Percentiles rank a stretch among this genome's conserved stretches.
Conservation (phyloP, 2,329 filamentous ascomycete species). For the Aspergillus aculeatinus region DNA sequence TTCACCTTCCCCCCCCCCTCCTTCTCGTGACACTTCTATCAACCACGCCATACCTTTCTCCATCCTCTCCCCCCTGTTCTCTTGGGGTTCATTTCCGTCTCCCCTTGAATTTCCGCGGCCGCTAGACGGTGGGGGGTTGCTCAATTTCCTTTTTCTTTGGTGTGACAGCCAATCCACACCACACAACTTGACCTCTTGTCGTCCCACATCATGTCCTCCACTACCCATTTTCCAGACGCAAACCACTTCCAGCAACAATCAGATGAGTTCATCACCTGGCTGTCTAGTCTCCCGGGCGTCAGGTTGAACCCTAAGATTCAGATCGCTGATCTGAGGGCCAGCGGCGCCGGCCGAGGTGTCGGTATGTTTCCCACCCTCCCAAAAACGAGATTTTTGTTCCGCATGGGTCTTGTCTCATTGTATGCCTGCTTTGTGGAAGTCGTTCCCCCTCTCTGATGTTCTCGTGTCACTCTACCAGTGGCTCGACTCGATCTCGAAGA, state of each 20-base stretch:
- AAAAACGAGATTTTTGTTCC: slow-evolving; percentile 21
- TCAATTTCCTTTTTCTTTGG: slow-evolving; percentile 12
- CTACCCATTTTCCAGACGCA: slow-evolving; percentile 34
- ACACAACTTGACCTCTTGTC: slow-evolving; percentile 15
- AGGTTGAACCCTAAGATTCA: slow-evolving; percentile 58
- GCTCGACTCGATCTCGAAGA: slow-evolving; percentile 67
- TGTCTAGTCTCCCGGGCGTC: slow-evolving; percentile 51
- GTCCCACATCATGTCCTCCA: slow-evolving; percentile 34
- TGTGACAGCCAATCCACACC: slow-evolving; percentile 4
- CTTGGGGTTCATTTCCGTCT: slow-evolving; percentile 4
- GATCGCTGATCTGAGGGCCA: slow-evolving; percentile 57
- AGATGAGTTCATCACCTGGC: slow-evolving; percentile 58
- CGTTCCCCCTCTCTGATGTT: slow-evolving; percentile 22
- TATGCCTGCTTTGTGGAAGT: slow-evolving; percentile 12
- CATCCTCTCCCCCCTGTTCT: slow-evolving; percentile 2
- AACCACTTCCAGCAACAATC: slow-evolving; percentile 48
- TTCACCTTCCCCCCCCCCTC: background rate
- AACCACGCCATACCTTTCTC: background rate
- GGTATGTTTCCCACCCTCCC: slow-evolving; percentile 49
- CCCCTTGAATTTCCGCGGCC: background rate
- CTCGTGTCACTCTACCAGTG: slow-evolving; percentile 51
- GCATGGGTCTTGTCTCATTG: slow-evolving; percentile 16
- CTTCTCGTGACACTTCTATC: background rate
- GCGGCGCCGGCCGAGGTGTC: slow-evolving; percentile 61
- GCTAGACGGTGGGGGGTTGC: background rate